Conservation (phyloP, 495 filamentous ascomycete species). For the Bryoglossum gracile region DNA sequence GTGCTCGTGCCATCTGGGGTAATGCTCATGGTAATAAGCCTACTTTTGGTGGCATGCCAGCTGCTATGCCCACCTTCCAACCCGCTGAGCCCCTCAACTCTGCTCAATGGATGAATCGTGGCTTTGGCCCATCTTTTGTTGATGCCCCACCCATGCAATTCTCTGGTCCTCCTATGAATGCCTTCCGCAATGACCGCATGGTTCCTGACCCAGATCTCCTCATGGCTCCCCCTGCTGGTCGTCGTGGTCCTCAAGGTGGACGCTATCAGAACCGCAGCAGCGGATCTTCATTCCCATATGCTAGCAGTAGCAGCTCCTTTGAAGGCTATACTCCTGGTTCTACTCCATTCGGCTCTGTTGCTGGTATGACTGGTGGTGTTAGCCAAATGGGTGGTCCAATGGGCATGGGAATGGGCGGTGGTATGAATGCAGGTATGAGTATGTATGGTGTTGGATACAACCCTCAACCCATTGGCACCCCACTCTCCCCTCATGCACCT, state of each 20-base stretch:
- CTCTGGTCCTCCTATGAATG: slow-evolving; percentile 25
- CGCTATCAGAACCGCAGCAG: slow-evolving; percentile 37
- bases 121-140: slow-evolving; percentile 25
- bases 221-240: slow-evolving; percentile 24
- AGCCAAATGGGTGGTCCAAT: slow-evolving; percentile 29
- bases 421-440: slow-evolving; percentile 27
- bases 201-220: slow-evolving; percentile 38
- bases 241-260: slow-evolving; percentile 30
- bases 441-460: slow-evolving; percentile 48
- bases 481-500: slow-evolving; percentile 75
- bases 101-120: slow-evolving; percentile 32
- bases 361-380: slow-evolving; percentile 27
- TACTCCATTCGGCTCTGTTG: slow-evolving; percentile 23
- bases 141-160: slow-evolving; percentile 15
- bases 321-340: slow-evolving; percentile 27
- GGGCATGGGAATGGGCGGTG: slow-evolving; percentile 26
- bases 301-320: slow-evolving; percentile 23
- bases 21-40: slow-evolving; percentile 32
- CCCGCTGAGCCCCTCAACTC: slow-evolving; percentile 23
- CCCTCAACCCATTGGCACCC: slow-evolving; percentile 65
- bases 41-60: slow-evolving; percentile 26
- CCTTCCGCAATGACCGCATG: slow-evolving; percentile 38
- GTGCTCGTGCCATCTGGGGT: slow-evolving; percentile 58
- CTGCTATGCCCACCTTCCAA: slow-evolving; percentile 26
- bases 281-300: slow-evolving; percentile 21